phyloP scores from a whole-genome alignment of 257 asterid genomes.

The Gentiana straminea region DNA sequence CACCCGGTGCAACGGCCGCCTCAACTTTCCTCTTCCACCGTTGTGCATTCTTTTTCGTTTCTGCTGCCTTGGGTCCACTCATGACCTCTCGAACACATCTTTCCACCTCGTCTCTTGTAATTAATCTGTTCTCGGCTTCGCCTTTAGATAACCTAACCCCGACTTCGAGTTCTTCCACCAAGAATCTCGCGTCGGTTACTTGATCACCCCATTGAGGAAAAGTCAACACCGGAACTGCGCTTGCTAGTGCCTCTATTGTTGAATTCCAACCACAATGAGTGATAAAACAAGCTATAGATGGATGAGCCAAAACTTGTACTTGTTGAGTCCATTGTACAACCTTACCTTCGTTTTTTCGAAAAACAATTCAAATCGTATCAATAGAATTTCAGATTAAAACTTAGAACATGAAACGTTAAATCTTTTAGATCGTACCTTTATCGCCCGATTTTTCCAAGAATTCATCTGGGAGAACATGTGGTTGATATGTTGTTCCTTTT shows the following conservation, averaged over 20 bases:
- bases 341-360: too few relatives aligned
- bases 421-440: too few relatives aligned
- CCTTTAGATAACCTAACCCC: not conserved
- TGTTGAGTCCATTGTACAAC: too few relatives aligned
- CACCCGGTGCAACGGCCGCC: too few relatives aligned
- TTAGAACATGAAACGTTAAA: too few relatives aligned
- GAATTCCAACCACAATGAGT: conserved; percentile 5
- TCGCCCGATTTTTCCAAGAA: too few relatives aligned
- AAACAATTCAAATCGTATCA: too few relatives aligned
- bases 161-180: not conserved
- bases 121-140: too few relatives aligned
- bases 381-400: too few relatives aligned
- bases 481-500: not conserved
- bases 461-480: conserved; percentile 9
- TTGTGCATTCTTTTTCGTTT: conserved; percentile 13
- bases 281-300: conserved; percentile 55
- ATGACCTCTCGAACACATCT: too few relatives aligned
- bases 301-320: conserved; percentile 33
- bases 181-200: conserved; percentile 1
- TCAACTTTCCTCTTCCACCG: too few relatives aligned
- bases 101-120: too few relatives aligned
- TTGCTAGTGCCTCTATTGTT: not conserved
- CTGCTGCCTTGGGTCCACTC: not conserved
- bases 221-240: conserved; percentile 1
- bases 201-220: not conserved